Evolutionary conservation across 2,329 filamentous ascomycete genomes (phyloP).

Genomic region (Penicillium sp.): DNA sequence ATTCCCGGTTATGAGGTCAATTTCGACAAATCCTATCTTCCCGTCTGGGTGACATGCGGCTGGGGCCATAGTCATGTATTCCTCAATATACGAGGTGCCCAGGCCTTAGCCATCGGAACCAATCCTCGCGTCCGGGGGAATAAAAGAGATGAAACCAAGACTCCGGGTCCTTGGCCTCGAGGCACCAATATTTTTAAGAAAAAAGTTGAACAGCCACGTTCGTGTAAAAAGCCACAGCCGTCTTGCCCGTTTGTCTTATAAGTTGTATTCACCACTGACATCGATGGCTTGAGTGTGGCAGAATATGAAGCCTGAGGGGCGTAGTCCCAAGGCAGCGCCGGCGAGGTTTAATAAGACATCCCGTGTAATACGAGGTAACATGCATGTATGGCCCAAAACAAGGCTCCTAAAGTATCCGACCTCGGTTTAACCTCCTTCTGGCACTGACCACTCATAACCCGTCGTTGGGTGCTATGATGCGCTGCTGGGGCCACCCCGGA

Average conservation of each 20-base stretch:
- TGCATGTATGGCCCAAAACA: constrained; percentile 7
- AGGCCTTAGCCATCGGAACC: constrained; percentile 1
- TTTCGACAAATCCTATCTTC: not conserved
- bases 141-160: not conserved
- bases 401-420: constrained; percentile 6
- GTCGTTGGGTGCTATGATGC: constrained; percentile 17
- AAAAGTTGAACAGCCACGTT: not conserved
- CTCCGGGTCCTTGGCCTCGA: not conserved
- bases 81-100: not conserved
- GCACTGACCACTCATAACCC: constrained; percentile 9
- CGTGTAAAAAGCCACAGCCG: constrained; percentile 3
- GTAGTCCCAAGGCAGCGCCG: not conserved
- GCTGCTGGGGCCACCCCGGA: constrained; percentile 12
- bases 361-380: constrained; percentile 17
- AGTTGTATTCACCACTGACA: constrained; percentile 9
- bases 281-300: constrained; percentile 14
- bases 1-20: not conserved
- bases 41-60: not conserved
- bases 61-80: not conserved
- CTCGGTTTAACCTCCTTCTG: constrained; percentile 1
- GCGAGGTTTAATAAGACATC: constrained; percentile 4
- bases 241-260: not conserved
- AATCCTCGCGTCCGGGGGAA: not conserved
- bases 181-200: not conserved
- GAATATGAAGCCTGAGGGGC: not conserved